These are phyloP conservation scores for Cyclotella kingstonii DNA, from an alignment of 108 stramenopile species.

Conservation along the genomic window DNA sequence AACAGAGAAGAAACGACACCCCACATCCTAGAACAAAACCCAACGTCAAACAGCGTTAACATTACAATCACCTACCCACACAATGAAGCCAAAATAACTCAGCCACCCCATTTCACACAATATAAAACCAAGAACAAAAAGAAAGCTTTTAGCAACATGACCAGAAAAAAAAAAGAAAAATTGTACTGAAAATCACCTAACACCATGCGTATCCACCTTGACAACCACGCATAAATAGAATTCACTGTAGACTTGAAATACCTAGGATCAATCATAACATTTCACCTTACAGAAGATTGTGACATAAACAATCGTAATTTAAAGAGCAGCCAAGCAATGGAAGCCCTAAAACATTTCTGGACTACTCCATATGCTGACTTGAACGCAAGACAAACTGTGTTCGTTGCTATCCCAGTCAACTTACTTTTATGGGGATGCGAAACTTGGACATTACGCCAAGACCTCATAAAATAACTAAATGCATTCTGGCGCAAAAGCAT, in stretches of 20 bases:
- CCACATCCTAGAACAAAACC: no score
- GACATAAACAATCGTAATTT: neutral
- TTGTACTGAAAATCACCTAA: no score
- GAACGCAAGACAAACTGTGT: neutral
- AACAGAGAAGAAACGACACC: no score
- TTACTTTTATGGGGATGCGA: conserved; percentile 14
- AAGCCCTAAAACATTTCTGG: neutral
- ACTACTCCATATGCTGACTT: neutral
- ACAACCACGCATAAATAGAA: neutral
- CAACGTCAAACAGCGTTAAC: no score
- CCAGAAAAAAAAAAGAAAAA: no score
- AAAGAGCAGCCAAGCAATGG: neutral
- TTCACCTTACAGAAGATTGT: neutral
- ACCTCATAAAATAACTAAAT: neutral
- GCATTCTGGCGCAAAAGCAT: conserved; percentile 9
- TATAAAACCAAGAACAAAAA: no score
- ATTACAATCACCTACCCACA: no score
- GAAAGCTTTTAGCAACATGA: no score
- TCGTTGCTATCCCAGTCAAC: conserved; percentile 13
- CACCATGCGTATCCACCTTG: conserved; percentile 1
- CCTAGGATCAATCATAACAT: neutral
- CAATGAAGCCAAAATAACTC: no score
- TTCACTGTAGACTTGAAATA: neutral
- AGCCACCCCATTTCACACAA: no score
- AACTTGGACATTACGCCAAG: conserved; percentile 6